Conservation (phyloP, 1,284 basidiomycete genomes). For the Cryptococcus wingfieldii region DNA sequence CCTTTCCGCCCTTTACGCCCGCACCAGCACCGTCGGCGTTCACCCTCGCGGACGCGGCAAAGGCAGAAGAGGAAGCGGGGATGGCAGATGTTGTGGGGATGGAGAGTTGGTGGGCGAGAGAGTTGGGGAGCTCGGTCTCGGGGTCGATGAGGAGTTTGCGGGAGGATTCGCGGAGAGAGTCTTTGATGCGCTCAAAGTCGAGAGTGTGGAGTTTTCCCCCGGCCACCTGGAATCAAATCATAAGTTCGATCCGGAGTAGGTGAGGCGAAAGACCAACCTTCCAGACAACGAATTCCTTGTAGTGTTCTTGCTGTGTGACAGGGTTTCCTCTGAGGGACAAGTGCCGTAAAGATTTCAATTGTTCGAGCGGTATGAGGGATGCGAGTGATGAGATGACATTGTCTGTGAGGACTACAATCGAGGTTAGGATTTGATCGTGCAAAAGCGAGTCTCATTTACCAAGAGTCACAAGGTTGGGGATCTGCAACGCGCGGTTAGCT, state of each 20-base stretch:
- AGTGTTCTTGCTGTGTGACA: conserved; percentile 88
- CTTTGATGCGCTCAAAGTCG: conserved; percentile 94
- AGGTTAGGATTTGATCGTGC: conserved; percentile 2
- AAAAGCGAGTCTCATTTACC: conserved; percentile 21
- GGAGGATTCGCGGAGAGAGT: conserved; percentile 75
- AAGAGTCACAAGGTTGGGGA: conserved; percentile 48
- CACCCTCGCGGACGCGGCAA: conserved; percentile 6
- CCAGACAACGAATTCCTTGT: conserved; percentile 76
- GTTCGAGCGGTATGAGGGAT: conserved; percentile 75
- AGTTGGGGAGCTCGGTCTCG: conserved; percentile 66
- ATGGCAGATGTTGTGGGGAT: conserved; percentile 64
- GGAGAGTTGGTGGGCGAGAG: conserved; percentile 71
- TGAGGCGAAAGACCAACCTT: conserved; percentile 56
- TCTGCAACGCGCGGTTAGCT: conserved; percentile 23
- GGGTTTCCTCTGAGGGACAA: conserved; percentile 86
- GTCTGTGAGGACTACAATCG: conserved; percentile 36
- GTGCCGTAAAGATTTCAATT: conserved; percentile 72
- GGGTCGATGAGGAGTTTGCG: conserved; percentile 70
- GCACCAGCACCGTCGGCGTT: conserved; percentile 16
- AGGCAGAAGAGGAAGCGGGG: conserved; percentile 52
- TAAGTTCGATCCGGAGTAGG: not conserved
- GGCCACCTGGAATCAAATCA: conserved; percentile 24
- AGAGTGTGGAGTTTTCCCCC: conserved; percentile 71
- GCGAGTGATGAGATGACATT: conserved; percentile 67
- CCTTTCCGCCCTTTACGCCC: conserved; percentile 39